phyloP scores from a whole-genome alignment of 176 grass and related monocot genomes.

The Oryza glumipatula region DNA sequence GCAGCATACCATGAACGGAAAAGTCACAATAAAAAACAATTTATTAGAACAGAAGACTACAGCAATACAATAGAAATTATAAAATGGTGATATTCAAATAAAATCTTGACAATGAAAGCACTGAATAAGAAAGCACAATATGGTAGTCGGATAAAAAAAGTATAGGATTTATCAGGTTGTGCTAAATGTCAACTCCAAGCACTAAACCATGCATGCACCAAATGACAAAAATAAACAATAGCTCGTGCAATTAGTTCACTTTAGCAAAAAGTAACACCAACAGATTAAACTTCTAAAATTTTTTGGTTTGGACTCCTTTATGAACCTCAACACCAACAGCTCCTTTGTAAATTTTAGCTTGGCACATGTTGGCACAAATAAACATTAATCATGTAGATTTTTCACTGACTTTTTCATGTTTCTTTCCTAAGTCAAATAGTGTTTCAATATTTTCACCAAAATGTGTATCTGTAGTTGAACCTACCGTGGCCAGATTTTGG shows the following conservation, averaged over 20 bases:
- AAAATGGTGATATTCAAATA: constrained; percentile 13
- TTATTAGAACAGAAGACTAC: constrained; percentile 18
- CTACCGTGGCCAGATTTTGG: background rate
- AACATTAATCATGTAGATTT: background rate
- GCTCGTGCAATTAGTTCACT: background rate
- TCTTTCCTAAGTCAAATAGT: background rate
- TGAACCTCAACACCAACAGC: background rate
- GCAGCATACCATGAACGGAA: constrained; percentile 28
- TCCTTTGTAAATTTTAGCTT: background rate
- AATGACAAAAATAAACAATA: constrained; percentile 9
- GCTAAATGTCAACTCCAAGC: background rate
- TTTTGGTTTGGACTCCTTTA: background rate
- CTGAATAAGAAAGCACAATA: constrained; percentile 3
- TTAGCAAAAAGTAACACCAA: background rate
- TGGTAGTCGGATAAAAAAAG: background rate
- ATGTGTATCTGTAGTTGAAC: background rate
- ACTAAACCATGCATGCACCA: background rate
- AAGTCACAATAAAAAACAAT: constrained; percentile 38
- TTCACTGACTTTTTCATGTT: background rate
- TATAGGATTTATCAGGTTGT: background rate
- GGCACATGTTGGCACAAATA: background rate
- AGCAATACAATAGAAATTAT: constrained; percentile 6
- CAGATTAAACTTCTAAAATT: background rate
- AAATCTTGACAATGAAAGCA: background rate
- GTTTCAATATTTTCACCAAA: background rate